These are phyloP conservation scores for Lobosporangium transversale DNA, from an alignment of 192 early-diverging fungal genomes.

Conservation along the genomic window DNA sequence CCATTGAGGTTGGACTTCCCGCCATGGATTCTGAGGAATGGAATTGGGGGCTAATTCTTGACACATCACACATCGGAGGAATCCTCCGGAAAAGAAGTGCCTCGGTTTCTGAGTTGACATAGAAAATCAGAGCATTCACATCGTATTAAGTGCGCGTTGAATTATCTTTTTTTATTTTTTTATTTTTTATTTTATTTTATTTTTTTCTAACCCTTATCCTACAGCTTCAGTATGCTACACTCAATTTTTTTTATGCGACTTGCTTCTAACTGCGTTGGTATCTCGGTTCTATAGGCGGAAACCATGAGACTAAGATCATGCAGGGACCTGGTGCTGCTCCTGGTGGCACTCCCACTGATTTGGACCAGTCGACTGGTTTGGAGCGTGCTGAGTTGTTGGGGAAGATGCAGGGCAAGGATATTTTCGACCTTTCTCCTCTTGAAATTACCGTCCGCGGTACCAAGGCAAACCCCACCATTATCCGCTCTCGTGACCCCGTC, in stretches of 20 bases:
- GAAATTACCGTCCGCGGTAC: slow-evolving; percentile 80
- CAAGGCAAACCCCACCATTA: slow-evolving; percentile 84
- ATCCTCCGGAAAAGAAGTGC: neutral
- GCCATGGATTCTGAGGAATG: neutral
- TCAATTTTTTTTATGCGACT: slow-evolving; percentile 2
- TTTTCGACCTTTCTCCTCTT: slow-evolving; percentile 90
- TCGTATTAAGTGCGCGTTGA: too few species aligned
- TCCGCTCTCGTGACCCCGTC: slow-evolving; percentile 81
- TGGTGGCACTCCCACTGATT: slow-evolving; percentile 82
- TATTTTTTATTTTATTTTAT: too few species aligned
- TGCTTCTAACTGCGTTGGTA: too few species aligned
- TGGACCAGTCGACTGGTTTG: slow-evolving; percentile 89
- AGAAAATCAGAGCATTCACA: too few species aligned
- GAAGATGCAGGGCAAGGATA: slow-evolving; percentile 85
- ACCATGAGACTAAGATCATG: slow-evolving; percentile 45
- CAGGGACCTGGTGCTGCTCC: slow-evolving; percentile 74
- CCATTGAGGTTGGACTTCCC: too few species aligned
- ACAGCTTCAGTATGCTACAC: too few species aligned
- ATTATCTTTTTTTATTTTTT: too few species aligned
- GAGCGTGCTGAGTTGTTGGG: slow-evolving; percentile 91
- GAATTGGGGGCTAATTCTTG: neutral
- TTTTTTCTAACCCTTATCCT: too few species aligned
- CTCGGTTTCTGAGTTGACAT: too few species aligned
- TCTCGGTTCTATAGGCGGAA: slow-evolving; percentile 31
- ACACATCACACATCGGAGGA: neutral